Conservation (phyloP, 345 rosid genomes). For the Rhodamnia argentea region DNA sequence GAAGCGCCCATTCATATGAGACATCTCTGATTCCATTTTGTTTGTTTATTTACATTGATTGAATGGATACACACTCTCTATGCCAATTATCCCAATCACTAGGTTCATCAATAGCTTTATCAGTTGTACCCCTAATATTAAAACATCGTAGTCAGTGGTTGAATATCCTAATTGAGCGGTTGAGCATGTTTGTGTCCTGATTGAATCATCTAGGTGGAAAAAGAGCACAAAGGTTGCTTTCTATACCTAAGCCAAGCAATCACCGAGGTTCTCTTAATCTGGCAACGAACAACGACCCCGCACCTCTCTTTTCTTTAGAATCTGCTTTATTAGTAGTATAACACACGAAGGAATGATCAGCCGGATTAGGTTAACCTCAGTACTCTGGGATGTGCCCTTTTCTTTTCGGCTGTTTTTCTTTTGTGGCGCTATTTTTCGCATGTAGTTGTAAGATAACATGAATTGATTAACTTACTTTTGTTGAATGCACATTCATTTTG, state of each 20-base stretch:
- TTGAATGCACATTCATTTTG: not conserved
- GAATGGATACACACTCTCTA: not conserved
- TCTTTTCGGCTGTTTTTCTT: not conserved
- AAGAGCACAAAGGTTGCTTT: not conserved
- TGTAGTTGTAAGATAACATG: not conserved
- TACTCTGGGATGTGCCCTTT: not conserved
- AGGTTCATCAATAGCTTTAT: not conserved
- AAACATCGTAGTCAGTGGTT: not conserved
- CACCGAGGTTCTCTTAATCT: not conserved
- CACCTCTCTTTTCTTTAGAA: not conserved
- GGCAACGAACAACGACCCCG: not conserved
- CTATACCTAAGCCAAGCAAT: not conserved
- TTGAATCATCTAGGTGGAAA: not conserved
- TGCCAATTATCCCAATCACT: not conserved
- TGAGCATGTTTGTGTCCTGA: not conserved
- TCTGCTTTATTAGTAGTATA: not conserved
- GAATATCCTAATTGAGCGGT: not conserved
- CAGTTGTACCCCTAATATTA: rapidly evolving
- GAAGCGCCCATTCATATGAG: not conserved
- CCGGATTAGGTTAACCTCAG: not conserved
- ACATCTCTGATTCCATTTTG: not conserved
- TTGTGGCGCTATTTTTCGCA: not conserved
- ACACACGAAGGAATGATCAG: not conserved
- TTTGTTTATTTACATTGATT: not conserved
- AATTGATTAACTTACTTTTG: not conserved